A percentile compares a stretch with the other conserved stretches of the same genome.
phyloP scores from a whole-genome alignment of 257 asterid genomes.

The Avicennia marina region DNA sequence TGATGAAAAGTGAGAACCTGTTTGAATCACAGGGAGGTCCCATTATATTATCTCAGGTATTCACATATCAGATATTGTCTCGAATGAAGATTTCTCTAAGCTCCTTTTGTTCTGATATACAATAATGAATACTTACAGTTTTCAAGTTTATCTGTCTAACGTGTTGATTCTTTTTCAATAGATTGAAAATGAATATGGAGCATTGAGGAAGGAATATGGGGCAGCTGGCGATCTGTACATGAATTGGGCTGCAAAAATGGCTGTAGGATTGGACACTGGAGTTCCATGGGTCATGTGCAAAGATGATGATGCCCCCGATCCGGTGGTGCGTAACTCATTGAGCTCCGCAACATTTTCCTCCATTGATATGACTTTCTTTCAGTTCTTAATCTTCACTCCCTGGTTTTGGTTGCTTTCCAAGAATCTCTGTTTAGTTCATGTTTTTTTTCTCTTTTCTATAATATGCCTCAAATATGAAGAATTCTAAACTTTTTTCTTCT shows the following conservation, averaged over 20 bases:
- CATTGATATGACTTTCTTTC: background rate
- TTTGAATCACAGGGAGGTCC: conserved; percentile 77
- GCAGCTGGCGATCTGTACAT: conserved; percentile 50
- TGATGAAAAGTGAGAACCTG: conserved; percentile 60
- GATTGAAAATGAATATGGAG: conserved; percentile 75
- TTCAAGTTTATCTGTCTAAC: background rate
- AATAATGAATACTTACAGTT: background rate
- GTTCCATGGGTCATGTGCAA: conserved; percentile 85
- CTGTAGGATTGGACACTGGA: conserved; percentile 55
- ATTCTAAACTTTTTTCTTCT: conserved; percentile 1
- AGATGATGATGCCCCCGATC: conserved; percentile 72
- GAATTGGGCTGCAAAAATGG: conserved; percentile 72
- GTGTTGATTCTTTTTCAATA: conserved; percentile 9
- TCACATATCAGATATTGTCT: background rate
- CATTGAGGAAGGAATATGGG: conserved; percentile 40
- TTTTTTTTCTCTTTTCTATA: too few species aligned
- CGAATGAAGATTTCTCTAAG: background rate
- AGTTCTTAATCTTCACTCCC: background rate
- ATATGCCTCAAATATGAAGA: background rate
- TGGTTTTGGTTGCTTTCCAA: background rate
- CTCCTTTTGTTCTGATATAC: background rate
- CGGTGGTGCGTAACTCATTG: conserved; percentile 32
- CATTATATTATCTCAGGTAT: conserved; percentile 69
- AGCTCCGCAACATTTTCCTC: background rate
- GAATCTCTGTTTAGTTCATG: background rate